Conservation (phyloP, 2,329 filamentous ascomycete species). For the Aspergillus pseudoviridinutans region DNA sequence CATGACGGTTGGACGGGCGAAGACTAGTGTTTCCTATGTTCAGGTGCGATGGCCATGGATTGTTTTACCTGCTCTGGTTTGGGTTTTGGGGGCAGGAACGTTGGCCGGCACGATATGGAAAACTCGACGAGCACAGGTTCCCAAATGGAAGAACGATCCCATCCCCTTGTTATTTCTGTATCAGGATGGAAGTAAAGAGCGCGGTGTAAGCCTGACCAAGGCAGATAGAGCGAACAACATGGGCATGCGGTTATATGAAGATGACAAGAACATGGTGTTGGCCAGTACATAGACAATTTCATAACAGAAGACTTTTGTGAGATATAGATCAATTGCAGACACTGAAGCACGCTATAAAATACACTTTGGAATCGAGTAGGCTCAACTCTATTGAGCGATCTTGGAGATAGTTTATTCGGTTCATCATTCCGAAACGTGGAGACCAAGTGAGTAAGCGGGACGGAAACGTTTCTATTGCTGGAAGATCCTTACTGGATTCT, state of each 20-base stretch:
- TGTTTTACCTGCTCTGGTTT: slow-evolving; percentile 8
- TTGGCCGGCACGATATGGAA: slow-evolving; percentile 9
- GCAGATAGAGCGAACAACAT: too few species aligned
- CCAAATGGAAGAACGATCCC: neutral
- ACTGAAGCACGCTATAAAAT: too few species aligned
- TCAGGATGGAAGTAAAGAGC: neutral
- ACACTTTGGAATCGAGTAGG: too few species aligned
- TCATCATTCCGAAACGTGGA: neutral
- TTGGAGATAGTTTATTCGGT: too few species aligned
- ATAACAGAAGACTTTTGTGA: too few species aligned
- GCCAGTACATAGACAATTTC: too few species aligned
- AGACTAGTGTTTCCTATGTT: neutral
- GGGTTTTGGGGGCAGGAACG: slow-evolving; percentile 8
- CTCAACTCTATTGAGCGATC: too few species aligned
- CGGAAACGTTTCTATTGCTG: neutral
- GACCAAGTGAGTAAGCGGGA: neutral
- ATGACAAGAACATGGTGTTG: too few species aligned
- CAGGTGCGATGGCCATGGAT: slow-evolving; percentile 13
- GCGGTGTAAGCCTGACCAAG: too few species aligned
- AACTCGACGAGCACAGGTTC: neutral
- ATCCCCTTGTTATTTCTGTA: neutral
- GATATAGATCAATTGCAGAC: too few species aligned
- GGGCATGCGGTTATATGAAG: too few species aligned
- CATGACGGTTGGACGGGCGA: neutral
- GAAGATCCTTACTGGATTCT: too few species aligned